Conservation (phyloP, 1,284 basidiomycete species). For the Flammula alnicola region DNA sequence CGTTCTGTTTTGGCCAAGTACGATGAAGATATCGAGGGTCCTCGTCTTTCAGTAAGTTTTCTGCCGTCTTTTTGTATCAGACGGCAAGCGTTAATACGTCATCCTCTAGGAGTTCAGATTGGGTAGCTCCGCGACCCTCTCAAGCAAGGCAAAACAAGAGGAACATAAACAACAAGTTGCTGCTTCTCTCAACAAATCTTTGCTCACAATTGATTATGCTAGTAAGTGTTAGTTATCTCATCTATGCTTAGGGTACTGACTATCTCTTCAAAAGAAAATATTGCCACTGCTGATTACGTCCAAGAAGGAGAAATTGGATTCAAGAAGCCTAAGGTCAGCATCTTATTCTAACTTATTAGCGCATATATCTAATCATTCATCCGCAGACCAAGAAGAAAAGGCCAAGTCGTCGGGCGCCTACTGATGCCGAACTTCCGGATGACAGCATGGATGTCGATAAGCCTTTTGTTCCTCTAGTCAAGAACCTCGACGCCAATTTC, state of each 20-base stretch:
- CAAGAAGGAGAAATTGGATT: conserved; percentile 92
- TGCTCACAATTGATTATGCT: conserved; percentile 89
- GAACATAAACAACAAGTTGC: conserved; percentile 61
- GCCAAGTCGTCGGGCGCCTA: conserved; percentile 69
- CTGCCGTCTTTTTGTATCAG: neutral
- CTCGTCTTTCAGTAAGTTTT: conserved; percentile 62
- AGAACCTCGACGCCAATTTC: conserved; percentile 85
- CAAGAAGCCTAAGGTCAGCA: conserved; percentile 86
- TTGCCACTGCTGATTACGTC: conserved; percentile 87
- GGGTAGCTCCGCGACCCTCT: conserved; percentile 54
- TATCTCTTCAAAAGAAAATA: conserved; percentile 64
- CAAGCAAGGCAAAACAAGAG: conserved; percentile 42
- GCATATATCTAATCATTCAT: conserved; percentile 14
- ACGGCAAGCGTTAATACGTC: conserved; percentile 1
- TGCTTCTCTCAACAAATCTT: conserved; percentile 74
- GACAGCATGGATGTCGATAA: conserved; percentile 78
- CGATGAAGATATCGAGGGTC: conserved; percentile 84
- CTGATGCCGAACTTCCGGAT: conserved; percentile 59
- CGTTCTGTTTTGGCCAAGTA: conserved; percentile 92
- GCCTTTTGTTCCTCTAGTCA: conserved; percentile 59
- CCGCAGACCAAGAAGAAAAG: conserved; percentile 90
- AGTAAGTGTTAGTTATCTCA: conserved; percentile 55
- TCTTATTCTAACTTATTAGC: neutral
- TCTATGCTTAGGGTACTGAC: conserved; percentile 37
- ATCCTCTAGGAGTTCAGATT: conserved; percentile 75